These are phyloP conservation scores for Exophiala calicioides DNA, from an alignment of 2,329 filamentous ascomycete species.

Conservation along the genomic window DNA sequence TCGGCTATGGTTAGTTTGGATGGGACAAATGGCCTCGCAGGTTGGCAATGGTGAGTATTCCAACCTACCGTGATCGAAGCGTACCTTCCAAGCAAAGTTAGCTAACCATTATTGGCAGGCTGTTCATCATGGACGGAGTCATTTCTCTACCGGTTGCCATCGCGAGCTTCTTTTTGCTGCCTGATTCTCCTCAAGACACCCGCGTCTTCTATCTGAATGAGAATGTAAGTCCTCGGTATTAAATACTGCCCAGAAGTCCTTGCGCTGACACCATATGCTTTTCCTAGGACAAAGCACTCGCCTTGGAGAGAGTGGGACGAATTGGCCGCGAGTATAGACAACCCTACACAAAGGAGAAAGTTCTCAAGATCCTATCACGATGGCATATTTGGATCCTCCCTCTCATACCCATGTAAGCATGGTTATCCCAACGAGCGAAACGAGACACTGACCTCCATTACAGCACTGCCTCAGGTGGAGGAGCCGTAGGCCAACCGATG, in stretches of 20 bases:
- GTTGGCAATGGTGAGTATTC: conserved; percentile 51
- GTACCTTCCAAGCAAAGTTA: background rate
- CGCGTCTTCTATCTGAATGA: conserved; percentile 38
- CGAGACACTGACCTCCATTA: background rate
- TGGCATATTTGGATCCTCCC: conserved; percentile 21
- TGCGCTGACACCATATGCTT: background rate
- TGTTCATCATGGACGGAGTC: conserved; percentile 42
- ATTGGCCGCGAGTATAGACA: conserved; percentile 2
- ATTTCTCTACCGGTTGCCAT: conserved; percentile 48
- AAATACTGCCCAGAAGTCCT: too few species aligned
- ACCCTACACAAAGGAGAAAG: conserved; percentile 10
- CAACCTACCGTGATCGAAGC: too few species aligned
- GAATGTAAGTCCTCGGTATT: conserved; percentile 8
- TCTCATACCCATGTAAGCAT: conserved; percentile 12
- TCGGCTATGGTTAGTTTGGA: conserved; percentile 53
- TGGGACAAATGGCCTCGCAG: conserved; percentile 50
- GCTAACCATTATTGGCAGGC: conserved; percentile 26
- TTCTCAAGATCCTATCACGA: conserved; percentile 15
- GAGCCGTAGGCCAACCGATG: conserved; percentile 12
- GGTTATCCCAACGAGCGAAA: background rate
- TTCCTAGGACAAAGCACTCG: conserved; percentile 45
- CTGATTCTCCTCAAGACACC: conserved; percentile 48
- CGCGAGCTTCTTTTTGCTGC: conserved; percentile 45
- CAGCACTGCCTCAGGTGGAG: conserved; percentile 10
- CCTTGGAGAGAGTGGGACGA: conserved; percentile 49